Evolutionary conservation across 768 basidiomycete species (phyloP).

Genomic region (Asterophora lycoperdoides): DNA sequence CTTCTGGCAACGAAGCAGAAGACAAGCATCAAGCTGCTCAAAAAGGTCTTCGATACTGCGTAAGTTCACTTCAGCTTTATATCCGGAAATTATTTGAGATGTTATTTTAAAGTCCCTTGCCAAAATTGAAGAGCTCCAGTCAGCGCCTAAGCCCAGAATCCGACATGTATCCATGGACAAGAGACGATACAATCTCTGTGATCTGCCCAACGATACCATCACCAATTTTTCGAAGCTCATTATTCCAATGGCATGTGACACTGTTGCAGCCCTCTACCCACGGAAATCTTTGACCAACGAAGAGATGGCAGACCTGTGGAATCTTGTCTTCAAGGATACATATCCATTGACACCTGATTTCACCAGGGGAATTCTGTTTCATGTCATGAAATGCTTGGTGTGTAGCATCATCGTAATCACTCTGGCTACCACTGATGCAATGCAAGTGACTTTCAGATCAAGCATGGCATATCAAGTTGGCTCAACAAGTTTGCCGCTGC

Average conservation of each 20-base stretch:
- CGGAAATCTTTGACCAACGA: background rate
- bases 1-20: background rate
- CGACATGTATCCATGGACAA: background rate
- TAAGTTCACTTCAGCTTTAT: background rate
- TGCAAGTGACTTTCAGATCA: background rate
- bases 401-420: background rate
- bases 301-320: background rate
- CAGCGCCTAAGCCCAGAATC: background rate
- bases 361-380: background rate
- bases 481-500: background rate
- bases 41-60: background rate
- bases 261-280: background rate
- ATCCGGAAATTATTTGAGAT: background rate
- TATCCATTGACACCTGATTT: background rate
- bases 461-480: slow-evolving; percentile 1
- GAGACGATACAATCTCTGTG: background rate
- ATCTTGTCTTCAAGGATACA: background rate
- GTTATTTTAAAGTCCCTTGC: background rate
- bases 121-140: background rate
- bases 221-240: background rate
- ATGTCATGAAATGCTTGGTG: background rate
- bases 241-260: background rate
- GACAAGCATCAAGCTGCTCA: background rate
- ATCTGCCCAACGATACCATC: background rate
- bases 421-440: background rate